A percentile compares a stretch with the other conserved stretches of the same genome.
Conservation (phyloP, 1,284 basidiomycete species). For the Spongiforma sp. region DNA sequence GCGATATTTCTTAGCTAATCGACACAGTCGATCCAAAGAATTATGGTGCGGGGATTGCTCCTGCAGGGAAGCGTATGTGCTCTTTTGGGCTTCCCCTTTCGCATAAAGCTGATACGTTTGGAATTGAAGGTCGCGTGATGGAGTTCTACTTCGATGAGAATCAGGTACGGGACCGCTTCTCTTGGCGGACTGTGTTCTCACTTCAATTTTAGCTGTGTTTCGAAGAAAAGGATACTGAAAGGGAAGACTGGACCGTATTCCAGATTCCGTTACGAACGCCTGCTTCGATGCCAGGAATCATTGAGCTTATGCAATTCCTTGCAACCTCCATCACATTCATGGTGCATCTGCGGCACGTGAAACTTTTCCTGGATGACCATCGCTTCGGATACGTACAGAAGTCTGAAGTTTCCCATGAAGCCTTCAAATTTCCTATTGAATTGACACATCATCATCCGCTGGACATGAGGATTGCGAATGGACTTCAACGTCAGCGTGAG, state of each 20-base stretch:
- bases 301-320: conserved; percentile 91
- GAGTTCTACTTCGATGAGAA: conserved; percentile 52
- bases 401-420: conserved; percentile 62
- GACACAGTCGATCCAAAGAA: no score
- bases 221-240: no score
- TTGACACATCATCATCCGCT: conserved; percentile 26
- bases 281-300: conserved; percentile 79
- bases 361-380: conserved; percentile 81
- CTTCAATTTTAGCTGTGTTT: no score
- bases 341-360: conserved; percentile 77
- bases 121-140: conserved; percentile 85
- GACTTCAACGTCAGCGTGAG: conserved; percentile 29
- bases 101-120: no score
- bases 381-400: conserved; percentile 81
- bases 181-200: no score
- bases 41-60: no score
- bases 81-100: no score
- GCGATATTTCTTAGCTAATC: no score
- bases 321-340: conserved; percentile 97
- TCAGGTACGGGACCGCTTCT: conserved; percentile 43
- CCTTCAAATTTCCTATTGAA: conserved; percentile 53
- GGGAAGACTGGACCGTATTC: conserved; percentile 98
- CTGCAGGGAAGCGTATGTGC: no score
- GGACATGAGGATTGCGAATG: conserved; percentile 29
- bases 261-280: conserved; percentile 90